Base-by-base conservation (phyloP, 495 filamentous ascomycete genomes). In the Sporormia fimetaria region DNA sequence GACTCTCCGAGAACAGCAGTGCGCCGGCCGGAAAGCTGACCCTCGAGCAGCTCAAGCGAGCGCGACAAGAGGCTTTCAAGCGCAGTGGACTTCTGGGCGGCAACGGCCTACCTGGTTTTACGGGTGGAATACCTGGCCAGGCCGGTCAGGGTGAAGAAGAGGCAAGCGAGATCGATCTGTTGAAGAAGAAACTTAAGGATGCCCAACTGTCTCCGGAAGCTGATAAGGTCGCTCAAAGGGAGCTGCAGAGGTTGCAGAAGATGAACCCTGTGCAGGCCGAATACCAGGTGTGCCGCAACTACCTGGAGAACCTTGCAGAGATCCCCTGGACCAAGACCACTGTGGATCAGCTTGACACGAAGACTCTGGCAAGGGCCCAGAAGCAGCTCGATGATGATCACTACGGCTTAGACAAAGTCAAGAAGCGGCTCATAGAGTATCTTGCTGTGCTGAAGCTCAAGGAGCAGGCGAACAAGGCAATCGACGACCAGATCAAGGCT, bases 221-320 rank as follows among this genome's bases (percentile, higher is more conserved):
- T 16, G 69, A 76, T 22, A 94, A 87, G 63, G 78, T 94, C 26
- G 87, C 85, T 10, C 80, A 92, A 37, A 75, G 87, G 42, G 92
- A 96, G 56, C 57, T 99, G 27, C 85, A 81, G 56, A 70, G 90
- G 26, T 65, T 99, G 41, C 85, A 81, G 49, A 92, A 90, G 65
- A 99, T 96, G 78, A 87, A 83, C 50, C 87, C 92, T 1, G 78
- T 77, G 14, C 88, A 96, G 51, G 87, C 90, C 12, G 92, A 99
- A 55, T 93, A 95, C 57, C 83, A 88, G 38, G 87, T 96, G 10
- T 83, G 76, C 47, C 70, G 88, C 45, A 88, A 83, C n/a, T 99
- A 96, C 60, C 67, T 99, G 20, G 92, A 99, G 59, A 96, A 85
- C 18, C 66, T 99, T 37, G 70, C 86, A 4, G 92, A 99, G 53